These are phyloP conservation scores for Zymoseptoria passerinii DNA, from an alignment of 2,329 filamentous ascomycete species.

Conservation along the genomic window DNA sequence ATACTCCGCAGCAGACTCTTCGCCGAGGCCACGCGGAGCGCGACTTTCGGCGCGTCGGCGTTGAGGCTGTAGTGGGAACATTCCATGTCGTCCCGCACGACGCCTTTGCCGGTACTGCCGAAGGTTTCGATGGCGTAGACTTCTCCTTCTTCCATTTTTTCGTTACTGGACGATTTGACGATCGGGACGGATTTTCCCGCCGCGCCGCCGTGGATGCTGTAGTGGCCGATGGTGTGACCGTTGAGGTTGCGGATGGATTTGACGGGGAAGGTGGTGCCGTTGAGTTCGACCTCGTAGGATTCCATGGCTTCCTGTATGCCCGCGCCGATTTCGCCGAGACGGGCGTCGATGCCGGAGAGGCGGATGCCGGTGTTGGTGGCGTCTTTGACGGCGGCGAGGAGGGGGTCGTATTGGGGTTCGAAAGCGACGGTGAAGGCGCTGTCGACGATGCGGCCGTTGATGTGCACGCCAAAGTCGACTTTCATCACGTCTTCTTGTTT, in stretches of 20 bases:
- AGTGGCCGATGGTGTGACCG: constrained; percentile 48
- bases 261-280: constrained; percentile 45
- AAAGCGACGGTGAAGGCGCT: constrained; percentile 73
- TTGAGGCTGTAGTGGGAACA: constrained; percentile 31
- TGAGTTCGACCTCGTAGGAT: constrained; percentile 51
- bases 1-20: constrained; percentile 51
- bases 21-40: constrained; percentile 43
- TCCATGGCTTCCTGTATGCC: constrained; percentile 55
- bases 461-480: constrained; percentile 73
- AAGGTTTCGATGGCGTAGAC: constrained; percentile 54
- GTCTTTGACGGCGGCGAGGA: constrained; percentile 64
- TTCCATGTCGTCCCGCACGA: constrained; percentile 39
- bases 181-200: constrained; percentile 49
- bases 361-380: constrained; percentile 57
- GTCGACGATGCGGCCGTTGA: constrained; percentile 73
- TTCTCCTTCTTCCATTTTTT: constrained; percentile 52
- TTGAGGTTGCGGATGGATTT: constrained; percentile 49
- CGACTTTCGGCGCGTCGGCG: constrained; percentile 31
- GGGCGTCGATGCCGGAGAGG: constrained; percentile 48
- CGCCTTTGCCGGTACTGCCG: constrained; percentile 47
- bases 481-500: constrained; percentile 72
- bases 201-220: constrained; percentile 48
- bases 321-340: constrained; percentile 48
- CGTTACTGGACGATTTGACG: constrained; percentile 41
- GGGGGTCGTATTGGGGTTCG: constrained; percentile 64